Evolutionary conservation across 768 basidiomycete genomes (phyloP), one percentile per base, ranked within the genome.

Genomic region (Rickenella mellea): DNA sequence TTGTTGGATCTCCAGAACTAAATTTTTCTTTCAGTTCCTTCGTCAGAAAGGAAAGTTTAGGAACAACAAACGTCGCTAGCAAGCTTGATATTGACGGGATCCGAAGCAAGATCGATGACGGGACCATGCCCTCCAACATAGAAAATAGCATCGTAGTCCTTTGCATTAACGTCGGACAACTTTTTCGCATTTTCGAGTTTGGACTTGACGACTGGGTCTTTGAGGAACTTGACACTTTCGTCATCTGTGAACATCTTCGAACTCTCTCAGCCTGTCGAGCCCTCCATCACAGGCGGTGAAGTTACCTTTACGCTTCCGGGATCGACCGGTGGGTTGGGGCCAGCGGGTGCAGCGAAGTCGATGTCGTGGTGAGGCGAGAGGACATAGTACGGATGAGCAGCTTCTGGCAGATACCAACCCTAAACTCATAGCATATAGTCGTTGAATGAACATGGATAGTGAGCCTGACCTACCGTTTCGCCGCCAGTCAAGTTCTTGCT

Each of bases 91-190:
- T 82, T 81, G 31, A 62, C 57, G 2, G 67, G 56, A 57, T 87
- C 76, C 9, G 48, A 50, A 2, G 84, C 61, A 28, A 89, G 69
- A 58, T 89, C 86, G 33, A 89, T 65, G 27, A 80, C 73, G 10
- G 86, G 83, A 0, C 83, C 83, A 52, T 86, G 83, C 25, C 87
- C 85, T 30, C 86, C 87, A 42, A 83, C 71, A 53, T 84, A 85
- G 61, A 83, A 87, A 42, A 90, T 64, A 11, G 78, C 86, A 40
- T 71, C 77, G 54, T 85, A 89, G 50, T 83, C 76, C 24, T 67
- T 57, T 4, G 59, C 61, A 36, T 70, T 67, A 49, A 89, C 70
- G 1, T 80, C 75, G 0, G 68, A 59, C 35, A 89, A 64, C 58
- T 69, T 74, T 62, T 79, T 76, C 3, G 83, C 73, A 26, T 62